These are phyloP conservation scores for Helotiales sp. DNA, from an alignment of 2,329 filamentous ascomycete species.

Conservation along the genomic window DNA sequence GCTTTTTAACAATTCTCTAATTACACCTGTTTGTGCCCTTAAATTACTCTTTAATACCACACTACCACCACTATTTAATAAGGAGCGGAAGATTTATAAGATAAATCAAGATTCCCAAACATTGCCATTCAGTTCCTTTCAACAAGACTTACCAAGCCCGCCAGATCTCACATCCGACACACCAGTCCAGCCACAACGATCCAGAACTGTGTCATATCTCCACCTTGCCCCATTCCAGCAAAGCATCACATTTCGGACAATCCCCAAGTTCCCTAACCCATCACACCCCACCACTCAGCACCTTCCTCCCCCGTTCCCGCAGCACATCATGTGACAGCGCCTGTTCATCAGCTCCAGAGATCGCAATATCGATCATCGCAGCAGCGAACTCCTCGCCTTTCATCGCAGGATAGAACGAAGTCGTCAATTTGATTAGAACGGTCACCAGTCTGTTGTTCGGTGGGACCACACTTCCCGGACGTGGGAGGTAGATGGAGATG, in stretches of 20 bases:
- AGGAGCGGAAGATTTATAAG: too few relatives aligned
- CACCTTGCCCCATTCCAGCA: not conserved
- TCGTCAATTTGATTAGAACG: slow-evolving; percentile 2
- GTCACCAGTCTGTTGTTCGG: slow-evolving; percentile 10
- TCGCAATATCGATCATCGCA: slow-evolving; percentile 17
- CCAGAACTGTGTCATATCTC: not conserved
- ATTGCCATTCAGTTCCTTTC: not conserved
- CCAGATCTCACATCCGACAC: slow-evolving; percentile 1
- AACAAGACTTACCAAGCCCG: not conserved
- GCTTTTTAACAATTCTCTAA: too few relatives aligned
- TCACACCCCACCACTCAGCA: not conserved
- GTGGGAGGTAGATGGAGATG: slow-evolving; percentile 2
- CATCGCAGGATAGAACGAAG: slow-evolving; percentile 12
- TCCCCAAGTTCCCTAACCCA: too few relatives aligned
- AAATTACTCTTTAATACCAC: too few relatives aligned
- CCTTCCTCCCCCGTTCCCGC: slow-evolving; percentile 4
- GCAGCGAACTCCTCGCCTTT: slow-evolving; percentile 20
- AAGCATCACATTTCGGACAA: not conserved
- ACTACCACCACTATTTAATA: too few relatives aligned
- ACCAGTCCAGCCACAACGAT: slow-evolving; percentile 4
- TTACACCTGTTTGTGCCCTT: too few relatives aligned
- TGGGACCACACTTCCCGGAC: slow-evolving; percentile 11
- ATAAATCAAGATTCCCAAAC: not conserved
- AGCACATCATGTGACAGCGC: not conserved
- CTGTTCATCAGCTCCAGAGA: not conserved